These are phyloP conservation scores for Neonectria sp. DNA, from an alignment of 2,329 filamentous ascomycete genomes.

Conservation along the genomic window DNA sequence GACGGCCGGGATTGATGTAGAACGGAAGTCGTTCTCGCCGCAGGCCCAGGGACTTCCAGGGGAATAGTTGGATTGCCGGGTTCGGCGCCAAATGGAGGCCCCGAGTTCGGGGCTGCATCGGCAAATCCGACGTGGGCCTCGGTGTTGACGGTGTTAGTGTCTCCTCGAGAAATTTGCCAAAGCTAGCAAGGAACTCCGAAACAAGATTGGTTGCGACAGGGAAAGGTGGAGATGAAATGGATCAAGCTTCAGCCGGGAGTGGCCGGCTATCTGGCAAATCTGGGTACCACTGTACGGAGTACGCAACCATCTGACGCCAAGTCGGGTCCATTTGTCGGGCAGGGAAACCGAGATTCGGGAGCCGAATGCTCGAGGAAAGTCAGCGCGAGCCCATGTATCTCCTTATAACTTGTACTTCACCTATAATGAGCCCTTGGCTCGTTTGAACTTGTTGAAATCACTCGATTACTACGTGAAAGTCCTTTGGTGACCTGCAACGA, in stretches of 20 bases:
- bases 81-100: conserved; percentile 9
- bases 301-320: not conserved
- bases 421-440: too few species aligned
- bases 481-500: not conserved
- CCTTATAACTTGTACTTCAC: too few species aligned
- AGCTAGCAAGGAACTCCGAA: not conserved
- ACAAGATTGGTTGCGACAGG: conserved; percentile 12
- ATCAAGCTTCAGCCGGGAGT: conserved; percentile 5
- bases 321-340: not conserved
- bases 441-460: not conserved
- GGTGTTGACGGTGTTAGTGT: conserved; percentile 11
- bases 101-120: conserved; percentile 26
- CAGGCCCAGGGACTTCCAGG: not conserved
- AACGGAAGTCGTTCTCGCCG: conserved; percentile 23
- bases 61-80: not conserved
- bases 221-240: conserved; percentile 1
- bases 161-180: conserved; percentile 11
- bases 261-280: not conserved
- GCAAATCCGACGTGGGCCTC: conserved; percentile 18
- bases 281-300: not conserved
- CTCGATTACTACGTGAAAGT: too few species aligned
- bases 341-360: conserved; percentile 3
- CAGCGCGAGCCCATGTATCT: conserved; percentile 2
- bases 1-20: not conserved
- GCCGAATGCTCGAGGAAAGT: conserved; percentile 10